Conservation (phyloP, 78 protist genomes). For the Salpingoeca rosetta region DNA sequence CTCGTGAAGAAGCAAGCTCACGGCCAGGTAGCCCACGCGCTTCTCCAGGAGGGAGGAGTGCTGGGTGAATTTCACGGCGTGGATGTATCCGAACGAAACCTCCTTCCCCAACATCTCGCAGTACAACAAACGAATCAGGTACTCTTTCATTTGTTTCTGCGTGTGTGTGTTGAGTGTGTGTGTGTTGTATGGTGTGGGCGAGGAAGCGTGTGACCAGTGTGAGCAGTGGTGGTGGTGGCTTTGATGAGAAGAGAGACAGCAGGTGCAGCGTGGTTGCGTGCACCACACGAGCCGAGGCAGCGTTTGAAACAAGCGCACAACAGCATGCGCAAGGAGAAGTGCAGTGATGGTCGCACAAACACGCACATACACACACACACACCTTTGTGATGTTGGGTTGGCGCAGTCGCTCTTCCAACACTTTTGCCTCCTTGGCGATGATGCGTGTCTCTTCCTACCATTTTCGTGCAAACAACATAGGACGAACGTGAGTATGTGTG, state of each 20-base stretch:
- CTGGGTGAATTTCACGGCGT: slow-evolving; percentile 68
- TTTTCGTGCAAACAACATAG: not conserved
- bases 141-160: slow-evolving; percentile 36
- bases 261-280: not conserved
- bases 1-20: slow-evolving; percentile 29
- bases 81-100: slow-evolving; percentile 56
- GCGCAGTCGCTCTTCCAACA: not conserved
- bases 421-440: slow-evolving; percentile 13
- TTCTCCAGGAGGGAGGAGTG: slow-evolving; percentile 26
- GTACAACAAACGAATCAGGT: slow-evolving; percentile 48
- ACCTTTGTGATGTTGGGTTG: not conserved
- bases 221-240: not conserved
- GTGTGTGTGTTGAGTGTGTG: not conserved
- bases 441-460: slow-evolving; percentile 48
- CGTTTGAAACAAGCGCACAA: not conserved
- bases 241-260: not conserved
- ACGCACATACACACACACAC: not conserved
- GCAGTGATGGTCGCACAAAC: not conserved
- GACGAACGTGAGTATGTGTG: too few relatives aligned
- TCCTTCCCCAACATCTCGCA: slow-evolving; percentile 74
- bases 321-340: not conserved
- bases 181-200: not conserved
- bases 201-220: not conserved
- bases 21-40: slow-evolving; percentile 57
- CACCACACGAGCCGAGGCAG: not conserved